phyloP scores from a whole-genome alignment of 768 basidiomycete genomes.

The Auriculariales sp. region DNA sequence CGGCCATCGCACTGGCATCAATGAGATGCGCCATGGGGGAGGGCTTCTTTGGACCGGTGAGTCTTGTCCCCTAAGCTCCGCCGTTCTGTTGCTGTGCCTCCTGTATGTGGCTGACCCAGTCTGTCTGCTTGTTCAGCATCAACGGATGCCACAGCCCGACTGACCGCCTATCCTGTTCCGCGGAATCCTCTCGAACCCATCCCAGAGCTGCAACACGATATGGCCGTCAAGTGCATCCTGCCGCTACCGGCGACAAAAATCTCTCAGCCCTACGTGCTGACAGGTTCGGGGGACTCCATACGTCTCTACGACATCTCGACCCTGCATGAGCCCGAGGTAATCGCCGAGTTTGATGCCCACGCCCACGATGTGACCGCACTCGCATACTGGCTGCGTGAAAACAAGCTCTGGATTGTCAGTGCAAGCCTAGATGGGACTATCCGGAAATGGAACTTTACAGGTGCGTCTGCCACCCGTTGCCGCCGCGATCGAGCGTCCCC shows the following conservation, averaged over 20 bases:
- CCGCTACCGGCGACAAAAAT: constrained; percentile 49
- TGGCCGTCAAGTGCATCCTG: constrained; percentile 58
- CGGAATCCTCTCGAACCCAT: constrained; percentile 20
- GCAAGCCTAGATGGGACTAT: constrained; percentile 79
- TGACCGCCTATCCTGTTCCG: constrained; percentile 29
- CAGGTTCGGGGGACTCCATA: constrained; percentile 73
- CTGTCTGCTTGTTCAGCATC: constrained; percentile 44
- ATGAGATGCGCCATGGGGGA: constrained; percentile 50
- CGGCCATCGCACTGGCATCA: constrained; percentile 74
- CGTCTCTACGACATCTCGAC: constrained; percentile 66
- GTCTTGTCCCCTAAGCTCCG: constrained; percentile 7
- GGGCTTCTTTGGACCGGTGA: constrained; percentile 84
- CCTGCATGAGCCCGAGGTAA: constrained; percentile 42
- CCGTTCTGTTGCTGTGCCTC: not conserved
- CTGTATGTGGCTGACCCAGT: not conserved
- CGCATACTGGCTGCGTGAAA: constrained; percentile 50
- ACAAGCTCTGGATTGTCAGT: constrained; percentile 58
- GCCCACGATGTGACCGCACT: constrained; percentile 79
- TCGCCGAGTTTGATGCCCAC: constrained; percentile 72
- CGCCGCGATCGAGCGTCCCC: too few relatives aligned
- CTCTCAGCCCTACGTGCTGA: constrained; percentile 62
- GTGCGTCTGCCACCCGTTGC: constrained; percentile 23
- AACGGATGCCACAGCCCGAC: constrained; percentile 69
- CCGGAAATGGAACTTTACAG: constrained; percentile 62
- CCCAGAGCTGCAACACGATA: constrained; percentile 43